Conservation (phyloP, 1,139 yeast species). For the Hyphopichia fennica region DNA sequence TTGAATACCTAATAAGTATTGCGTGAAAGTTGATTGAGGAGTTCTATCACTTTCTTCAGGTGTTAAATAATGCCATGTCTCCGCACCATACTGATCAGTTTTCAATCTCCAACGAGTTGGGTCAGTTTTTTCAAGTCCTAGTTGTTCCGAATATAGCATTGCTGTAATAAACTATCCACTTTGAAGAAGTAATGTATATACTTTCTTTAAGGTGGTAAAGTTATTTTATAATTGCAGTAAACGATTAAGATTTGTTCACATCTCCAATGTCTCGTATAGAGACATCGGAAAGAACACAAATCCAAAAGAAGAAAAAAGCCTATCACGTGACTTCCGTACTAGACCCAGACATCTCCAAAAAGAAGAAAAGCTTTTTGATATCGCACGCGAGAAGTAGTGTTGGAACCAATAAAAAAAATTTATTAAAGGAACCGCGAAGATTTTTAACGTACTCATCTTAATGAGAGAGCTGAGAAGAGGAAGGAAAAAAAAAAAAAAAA, state of each 20-base stretch:
- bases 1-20: constrained; percentile 51
- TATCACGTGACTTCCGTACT: too few species aligned
- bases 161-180: background rate
- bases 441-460: background rate
- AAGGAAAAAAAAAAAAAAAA: background rate
- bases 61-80: constrained; percentile 73
- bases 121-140: constrained; percentile 71
- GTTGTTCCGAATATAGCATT: constrained; percentile 57
- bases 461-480: background rate
- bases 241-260: too few species aligned
- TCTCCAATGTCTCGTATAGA: too few species aligned
- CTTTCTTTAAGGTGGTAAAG: background rate
- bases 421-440: background rate
- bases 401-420: too few species aligned
- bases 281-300: too few species aligned
- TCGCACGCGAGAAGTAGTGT: too few species aligned
- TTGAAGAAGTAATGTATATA: background rate
- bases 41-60: constrained; percentile 35
- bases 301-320: too few species aligned
- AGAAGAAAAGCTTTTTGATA: too few species aligned
- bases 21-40: constrained; percentile 58
- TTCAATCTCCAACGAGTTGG: constrained; percentile 71
- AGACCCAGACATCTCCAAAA: too few species aligned
- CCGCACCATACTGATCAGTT: constrained; percentile 71
- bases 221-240: too few species aligned